These are phyloP conservation scores for Chrysanthemum seticuspe DNA, from an alignment of 129 eudicot genomes.

Conservation along the genomic window DNA sequence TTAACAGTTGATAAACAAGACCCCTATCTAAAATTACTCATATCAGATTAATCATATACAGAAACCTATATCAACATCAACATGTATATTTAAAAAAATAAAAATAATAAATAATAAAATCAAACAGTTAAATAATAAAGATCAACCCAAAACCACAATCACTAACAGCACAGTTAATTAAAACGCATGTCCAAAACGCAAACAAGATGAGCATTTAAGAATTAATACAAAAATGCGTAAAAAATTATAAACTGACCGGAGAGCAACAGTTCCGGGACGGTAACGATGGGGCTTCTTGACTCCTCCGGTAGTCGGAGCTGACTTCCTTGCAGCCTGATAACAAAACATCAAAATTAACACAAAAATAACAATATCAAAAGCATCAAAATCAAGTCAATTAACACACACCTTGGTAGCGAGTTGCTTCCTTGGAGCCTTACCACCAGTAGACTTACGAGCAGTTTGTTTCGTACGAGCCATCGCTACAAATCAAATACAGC, in stretches of 20 bases:
- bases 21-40: too few species aligned
- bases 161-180: too few species aligned
- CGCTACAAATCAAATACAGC: neutral
- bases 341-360: neutral
- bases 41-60: too few species aligned
- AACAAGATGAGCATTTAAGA: neutral
- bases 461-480: slow-evolving; percentile 98
- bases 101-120: too few species aligned
- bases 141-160: too few species aligned
- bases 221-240: too few species aligned
- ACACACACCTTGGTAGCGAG: slow-evolving; percentile 68
- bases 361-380: neutral
- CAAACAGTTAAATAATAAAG: too few species aligned
- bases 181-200: too few species aligned
- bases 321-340: slow-evolving; percentile 75
- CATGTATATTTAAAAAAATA: too few species aligned
- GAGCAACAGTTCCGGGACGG: slow-evolving; percentile 90
- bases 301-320: slow-evolving; percentile 91
- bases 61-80: too few species aligned
- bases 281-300: slow-evolving; percentile 89
- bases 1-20: too few species aligned
- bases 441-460: slow-evolving; percentile 91
- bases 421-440: slow-evolving; percentile 94
- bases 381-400: neutral
- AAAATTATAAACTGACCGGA: slow-evolving; percentile 39